Conservation (phyloP, 164 flowering plant species). For the Stephania cephalantha region DNA sequence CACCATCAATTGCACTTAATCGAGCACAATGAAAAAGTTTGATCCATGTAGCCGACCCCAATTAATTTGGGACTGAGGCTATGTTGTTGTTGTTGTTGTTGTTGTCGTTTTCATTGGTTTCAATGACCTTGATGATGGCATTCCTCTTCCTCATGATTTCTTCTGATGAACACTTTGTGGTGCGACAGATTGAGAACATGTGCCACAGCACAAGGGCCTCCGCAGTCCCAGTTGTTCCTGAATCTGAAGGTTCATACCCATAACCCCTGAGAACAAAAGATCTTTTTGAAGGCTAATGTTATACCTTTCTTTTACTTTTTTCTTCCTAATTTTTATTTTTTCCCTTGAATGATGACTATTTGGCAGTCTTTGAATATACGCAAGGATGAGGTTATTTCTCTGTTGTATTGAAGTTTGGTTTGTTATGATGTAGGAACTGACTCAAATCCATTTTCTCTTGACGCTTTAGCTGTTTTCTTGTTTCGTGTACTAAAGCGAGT, state of each 20-base stretch:
- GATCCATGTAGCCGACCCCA: too few species aligned
- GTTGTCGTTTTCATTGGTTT: background rate
- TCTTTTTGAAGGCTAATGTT: too few species aligned
- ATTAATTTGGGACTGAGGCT: too few species aligned
- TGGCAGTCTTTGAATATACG: background rate
- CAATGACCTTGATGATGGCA: background rate
- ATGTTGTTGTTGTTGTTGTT: too few species aligned
- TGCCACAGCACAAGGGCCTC: conserved; percentile 69
- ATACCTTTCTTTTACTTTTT: too few species aligned
- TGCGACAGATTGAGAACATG: conserved; percentile 79
- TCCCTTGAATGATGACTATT: too few species aligned
- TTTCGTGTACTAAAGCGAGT: conserved; percentile 84
- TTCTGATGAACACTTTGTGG: conserved; percentile 10
- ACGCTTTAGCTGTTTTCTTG: conserved; percentile 86
- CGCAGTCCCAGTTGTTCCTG: conserved; percentile 88
- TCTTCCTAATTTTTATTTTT: too few species aligned
- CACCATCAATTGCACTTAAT: too few species aligned
- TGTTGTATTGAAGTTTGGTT: background rate
- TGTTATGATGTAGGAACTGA: conserved; percentile 55
- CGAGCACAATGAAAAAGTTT: too few species aligned
- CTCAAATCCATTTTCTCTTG: conserved; percentile 91
- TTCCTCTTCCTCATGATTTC: conserved; percentile 1
- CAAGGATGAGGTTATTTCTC: background rate
- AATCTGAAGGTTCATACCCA: conserved; percentile 63
- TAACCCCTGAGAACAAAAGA: background rate